phyloP scores from a whole-genome alignment of 305 asterid genomes.

The Fraxinus floribunda region DNA sequence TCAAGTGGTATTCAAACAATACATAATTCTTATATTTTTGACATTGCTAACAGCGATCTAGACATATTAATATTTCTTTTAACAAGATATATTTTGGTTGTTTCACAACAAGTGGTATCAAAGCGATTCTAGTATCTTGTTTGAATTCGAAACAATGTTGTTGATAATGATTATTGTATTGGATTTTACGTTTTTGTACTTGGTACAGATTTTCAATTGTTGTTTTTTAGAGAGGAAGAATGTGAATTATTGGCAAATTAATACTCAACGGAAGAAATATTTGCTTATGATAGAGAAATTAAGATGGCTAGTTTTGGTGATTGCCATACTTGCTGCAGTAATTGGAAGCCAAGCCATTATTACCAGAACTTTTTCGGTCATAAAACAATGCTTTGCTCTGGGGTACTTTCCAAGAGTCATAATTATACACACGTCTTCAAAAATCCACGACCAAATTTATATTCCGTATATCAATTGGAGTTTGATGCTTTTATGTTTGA shows the following conservation, averaged over 20 bases:
- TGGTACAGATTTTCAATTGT: constrained; percentile 30
- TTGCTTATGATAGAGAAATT: constrained; percentile 39
- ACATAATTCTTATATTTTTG: too few relatives aligned
- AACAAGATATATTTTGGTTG: too few relatives aligned
- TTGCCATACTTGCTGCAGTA: constrained; percentile 59
- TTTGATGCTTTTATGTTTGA: constrained; percentile 55
- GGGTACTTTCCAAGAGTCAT: constrained; percentile 61
- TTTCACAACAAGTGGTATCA: too few relatives aligned
- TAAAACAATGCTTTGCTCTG: constrained; percentile 60
- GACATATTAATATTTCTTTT: too few relatives aligned
- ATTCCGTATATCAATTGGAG: constrained; percentile 56
- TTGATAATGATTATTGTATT: constrained; percentile 32
- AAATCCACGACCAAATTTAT: constrained; percentile 54
- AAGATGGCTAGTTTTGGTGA: constrained; percentile 58
- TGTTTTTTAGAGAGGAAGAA: background rate
- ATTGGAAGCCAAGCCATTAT: constrained; percentile 67
- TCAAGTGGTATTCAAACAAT: too few relatives aligned
- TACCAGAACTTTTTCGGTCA: constrained; percentile 57
- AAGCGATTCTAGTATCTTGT: too few relatives aligned
- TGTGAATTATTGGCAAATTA: background rate
- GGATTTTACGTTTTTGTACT: constrained; percentile 68
- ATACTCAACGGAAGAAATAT: background rate
- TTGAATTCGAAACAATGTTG: background rate
- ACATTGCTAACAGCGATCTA: too few relatives aligned
- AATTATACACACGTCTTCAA: constrained; percentile 53